These are phyloP conservation scores for Canavalia ensiformis DNA, from an alignment of 306 rosid genomes.

Conservation along the genomic window DNA sequence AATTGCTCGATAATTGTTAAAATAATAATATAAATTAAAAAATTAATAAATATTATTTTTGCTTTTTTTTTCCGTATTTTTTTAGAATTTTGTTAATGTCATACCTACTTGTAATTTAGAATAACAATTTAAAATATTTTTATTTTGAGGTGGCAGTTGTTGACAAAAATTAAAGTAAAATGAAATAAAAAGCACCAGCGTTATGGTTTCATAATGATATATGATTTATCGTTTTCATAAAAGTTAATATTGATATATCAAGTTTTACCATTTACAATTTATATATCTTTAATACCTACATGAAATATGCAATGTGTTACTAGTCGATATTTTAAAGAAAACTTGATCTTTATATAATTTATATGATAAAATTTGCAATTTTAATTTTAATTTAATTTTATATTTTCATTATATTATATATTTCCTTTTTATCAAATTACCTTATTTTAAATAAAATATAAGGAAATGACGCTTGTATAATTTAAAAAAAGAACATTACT, in stretches of 20 bases:
- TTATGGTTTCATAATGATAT: constrained; percentile 21
- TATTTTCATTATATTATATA: too few species aligned
- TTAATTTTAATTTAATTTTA: too few species aligned
- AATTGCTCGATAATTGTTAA: too few species aligned
- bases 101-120: too few species aligned
- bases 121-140: neutral
- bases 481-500: neutral
- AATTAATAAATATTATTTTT: too few species aligned
- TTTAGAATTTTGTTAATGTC: too few species aligned
- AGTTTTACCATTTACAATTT: constrained; percentile 23
- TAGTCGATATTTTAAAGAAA: neutral
- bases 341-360: neutral
- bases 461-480: too few species aligned
- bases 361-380: too few species aligned
- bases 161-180: neutral
- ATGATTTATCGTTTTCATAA: constrained; percentile 23
- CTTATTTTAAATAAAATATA: too few species aligned
- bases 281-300: neutral
- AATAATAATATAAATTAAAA: too few species aligned
- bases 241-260: constrained; percentile 30
- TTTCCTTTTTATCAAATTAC: too few species aligned
- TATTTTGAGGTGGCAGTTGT: neutral
- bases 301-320: neutral
- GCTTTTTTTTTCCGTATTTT: too few species aligned
- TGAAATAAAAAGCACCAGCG: neutral